Base-by-base conservation (phyloP, 2,329 filamentous ascomycete species). In the Thielaviopsis euricoi region DNA sequence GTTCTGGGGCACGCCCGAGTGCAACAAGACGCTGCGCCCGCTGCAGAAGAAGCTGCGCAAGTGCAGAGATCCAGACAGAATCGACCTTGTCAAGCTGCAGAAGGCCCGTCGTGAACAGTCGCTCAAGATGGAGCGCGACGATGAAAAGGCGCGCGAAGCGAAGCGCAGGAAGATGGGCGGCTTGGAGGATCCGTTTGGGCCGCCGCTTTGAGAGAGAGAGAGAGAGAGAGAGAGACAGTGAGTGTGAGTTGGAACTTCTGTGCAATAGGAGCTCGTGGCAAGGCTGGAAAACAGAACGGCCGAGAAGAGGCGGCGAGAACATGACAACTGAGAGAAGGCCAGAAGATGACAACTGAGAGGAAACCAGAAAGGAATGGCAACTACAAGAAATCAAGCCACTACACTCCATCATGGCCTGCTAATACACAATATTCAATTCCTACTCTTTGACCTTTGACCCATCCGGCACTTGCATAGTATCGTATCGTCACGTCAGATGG, bases 61-160 rank as follows among this genome's bases (percentile, higher is more conserved):
- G 64, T 90, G 86, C 64, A 76, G 83, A 59, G 86, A 91, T 64
- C 86, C 86, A 0, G 83, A 87, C 63, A 81, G 86, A 58, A 80
- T 78, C 50, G 85, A 90, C 67, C 69, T 90, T 3, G 82, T 89
- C 19, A 82, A 81, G 53, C 71, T 86, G 55, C 83, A 87, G 64
- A 77, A 78, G 62, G 79, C 81, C 21, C 77, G 83, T 64, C 80
- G 80, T 53, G 78, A 82, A 64, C 72, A 76, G 60, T 71, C 70
- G 0, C 70, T 71, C 51, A 71, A 70, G 56, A 71, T 71, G 43
- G 73, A 72, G 66, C 60, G 62, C 10, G 66, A 66, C 12, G 68
- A 68, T 6, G 76, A 80, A 1, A 64, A 69, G 29, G 62, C 63
- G n/a, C 65, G 70, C 59, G 71, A 76, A 40, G 59, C 68, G 5